A percentile compares a stretch with the other conserved stretches of the same genome.
phyloP scores from a whole-genome alignment of 768 basidiomycete genomes.

The Cytidiella melzeri region DNA sequence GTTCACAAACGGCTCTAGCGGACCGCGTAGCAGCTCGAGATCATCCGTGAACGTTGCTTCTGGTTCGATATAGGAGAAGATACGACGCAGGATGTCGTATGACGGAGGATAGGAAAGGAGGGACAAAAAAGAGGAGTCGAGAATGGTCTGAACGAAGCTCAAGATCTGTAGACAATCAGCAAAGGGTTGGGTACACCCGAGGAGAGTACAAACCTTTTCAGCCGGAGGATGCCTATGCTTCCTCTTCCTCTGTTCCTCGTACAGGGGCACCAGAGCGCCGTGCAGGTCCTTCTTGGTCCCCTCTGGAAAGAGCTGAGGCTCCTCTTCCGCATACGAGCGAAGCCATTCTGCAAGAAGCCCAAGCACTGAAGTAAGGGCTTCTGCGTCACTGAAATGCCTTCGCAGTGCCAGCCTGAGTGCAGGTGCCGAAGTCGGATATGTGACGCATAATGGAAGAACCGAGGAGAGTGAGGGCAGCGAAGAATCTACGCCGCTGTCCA shows the following conservation, averaged over 20 bases:
- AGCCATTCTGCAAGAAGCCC: conserved; percentile 47
- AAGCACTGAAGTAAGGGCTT: conserved; percentile 42
- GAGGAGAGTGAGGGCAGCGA: conserved; percentile 30
- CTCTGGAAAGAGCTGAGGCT: conserved; percentile 33
- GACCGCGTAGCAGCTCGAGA: conserved; percentile 51
- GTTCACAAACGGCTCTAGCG: conserved; percentile 55
- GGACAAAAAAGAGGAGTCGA: conserved; percentile 68
- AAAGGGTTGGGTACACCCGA: too few species aligned
- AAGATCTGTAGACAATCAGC: conserved; percentile 38
- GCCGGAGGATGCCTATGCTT: too few species aligned
- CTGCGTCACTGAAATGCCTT: conserved; percentile 41
- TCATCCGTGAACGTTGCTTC: conserved; percentile 46
- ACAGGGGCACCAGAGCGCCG: conserved; percentile 30
- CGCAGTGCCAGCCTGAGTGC: conserved; percentile 46
- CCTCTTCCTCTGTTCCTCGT: conserved; percentile 14
- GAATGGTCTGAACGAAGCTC: conserved; percentile 53
- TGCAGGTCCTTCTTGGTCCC: conserved; percentile 36
- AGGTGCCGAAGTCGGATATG: conserved; percentile 34
- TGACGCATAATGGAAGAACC: conserved; percentile 33
- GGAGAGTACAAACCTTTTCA: too few species aligned
- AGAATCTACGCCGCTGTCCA: conserved; percentile 25
- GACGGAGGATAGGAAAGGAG: conserved; percentile 61
- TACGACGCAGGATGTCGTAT: conserved; percentile 42
- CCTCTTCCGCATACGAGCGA: conserved; percentile 28
- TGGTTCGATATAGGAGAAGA: conserved; percentile 47